A percentile compares a stretch with the other conserved stretches of the same genome.
Evolutionary conservation across 139 green algal genomes (phyloP).

Genomic region (Nannochloris sp.): DNA sequence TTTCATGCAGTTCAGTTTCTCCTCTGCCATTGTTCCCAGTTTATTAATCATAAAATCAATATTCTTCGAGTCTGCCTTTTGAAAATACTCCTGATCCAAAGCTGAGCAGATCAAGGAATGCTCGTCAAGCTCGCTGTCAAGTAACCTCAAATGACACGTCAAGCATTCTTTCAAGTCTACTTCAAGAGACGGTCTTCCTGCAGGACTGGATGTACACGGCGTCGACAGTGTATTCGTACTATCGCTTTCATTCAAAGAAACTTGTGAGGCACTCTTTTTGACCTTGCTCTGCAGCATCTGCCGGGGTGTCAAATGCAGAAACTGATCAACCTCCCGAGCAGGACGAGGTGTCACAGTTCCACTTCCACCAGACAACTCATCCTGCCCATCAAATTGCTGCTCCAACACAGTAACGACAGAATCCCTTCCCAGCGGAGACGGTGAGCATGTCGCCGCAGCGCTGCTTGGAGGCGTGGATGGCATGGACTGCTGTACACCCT

Average conservation of each 20-base stretch:
- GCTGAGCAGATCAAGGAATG: conserved; percentile 31
- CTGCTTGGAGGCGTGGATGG: conserved; percentile 10
- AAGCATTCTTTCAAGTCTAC: conserved; percentile 16
- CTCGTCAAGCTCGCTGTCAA: conserved; percentile 11
- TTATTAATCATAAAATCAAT: conserved; percentile 21
- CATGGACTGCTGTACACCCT: not conserved
- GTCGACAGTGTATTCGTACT: too few species aligned
- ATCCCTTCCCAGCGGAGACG: conserved; percentile 35
- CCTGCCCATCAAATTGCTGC: conserved; percentile 32
- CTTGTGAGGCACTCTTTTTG: too few species aligned
- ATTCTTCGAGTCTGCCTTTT: not conserved
- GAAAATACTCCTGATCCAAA: conserved; percentile 23
- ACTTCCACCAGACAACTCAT: not conserved
- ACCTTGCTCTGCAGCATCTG: too few species aligned
- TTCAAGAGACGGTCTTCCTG: too few species aligned
- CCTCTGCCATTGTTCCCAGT: conserved; percentile 18
- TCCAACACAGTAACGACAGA: conserved; percentile 44
- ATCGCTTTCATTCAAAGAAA: too few species aligned
- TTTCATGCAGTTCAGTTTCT: conserved; percentile 6
- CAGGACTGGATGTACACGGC: not conserved
- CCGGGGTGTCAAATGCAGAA: too few species aligned
- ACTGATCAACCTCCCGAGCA: not conserved
- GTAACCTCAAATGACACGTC: conserved; percentile 38
- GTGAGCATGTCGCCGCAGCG: not conserved
- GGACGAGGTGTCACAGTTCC: not conserved